These are phyloP conservation scores for Lagerstroemia speciosa DNA, from an alignment of 345 rosid species.

Conservation along the genomic window DNA sequence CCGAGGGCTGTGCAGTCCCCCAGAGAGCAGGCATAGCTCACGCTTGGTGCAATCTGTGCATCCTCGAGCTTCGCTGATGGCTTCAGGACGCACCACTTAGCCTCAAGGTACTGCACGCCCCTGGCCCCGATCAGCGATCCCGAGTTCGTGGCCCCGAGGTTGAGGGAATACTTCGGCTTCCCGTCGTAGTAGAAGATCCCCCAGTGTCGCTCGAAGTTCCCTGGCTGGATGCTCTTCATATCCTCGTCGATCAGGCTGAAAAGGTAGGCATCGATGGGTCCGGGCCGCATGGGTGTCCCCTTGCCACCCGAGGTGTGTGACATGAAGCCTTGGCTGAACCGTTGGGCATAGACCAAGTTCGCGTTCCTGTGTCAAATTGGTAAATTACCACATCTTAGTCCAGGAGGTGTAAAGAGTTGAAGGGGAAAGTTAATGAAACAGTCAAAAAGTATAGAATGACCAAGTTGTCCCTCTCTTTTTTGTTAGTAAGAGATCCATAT, in stretches of 20 bases:
- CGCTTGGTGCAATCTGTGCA: slow-evolving; percentile 49
- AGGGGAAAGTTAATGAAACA: too few species aligned
- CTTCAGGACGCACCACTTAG: slow-evolving; percentile 82
- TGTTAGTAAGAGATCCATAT: too few species aligned
- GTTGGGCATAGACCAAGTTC: slow-evolving; percentile 53
- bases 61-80: slow-evolving; percentile 51
- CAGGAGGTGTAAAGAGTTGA: too few species aligned
- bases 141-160: slow-evolving; percentile 72
- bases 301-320: slow-evolving; percentile 57
- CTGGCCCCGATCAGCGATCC: slow-evolving; percentile 50
- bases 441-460: too few species aligned
- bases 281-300: slow-evolving; percentile 80
- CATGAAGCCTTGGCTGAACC: slow-evolving; percentile 88
- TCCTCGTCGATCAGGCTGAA: slow-evolving; percentile 88
- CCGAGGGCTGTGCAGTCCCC: slow-evolving; percentile 91
- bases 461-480: too few species aligned
- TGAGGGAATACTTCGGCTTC: slow-evolving; percentile 52
- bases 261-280: slow-evolving; percentile 62
- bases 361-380: slow-evolving; percentile 33
- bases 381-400: background rate
- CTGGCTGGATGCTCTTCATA: slow-evolving; percentile 67
- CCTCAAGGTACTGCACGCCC: slow-evolving; percentile 36
- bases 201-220: slow-evolving; percentile 91
- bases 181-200: slow-evolving; percentile 79
- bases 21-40: slow-evolving; percentile 69